Evolutionary conservation across 148 eudicot genomes (phyloP).

Genomic region (Persicaria tinctoria): DNA sequence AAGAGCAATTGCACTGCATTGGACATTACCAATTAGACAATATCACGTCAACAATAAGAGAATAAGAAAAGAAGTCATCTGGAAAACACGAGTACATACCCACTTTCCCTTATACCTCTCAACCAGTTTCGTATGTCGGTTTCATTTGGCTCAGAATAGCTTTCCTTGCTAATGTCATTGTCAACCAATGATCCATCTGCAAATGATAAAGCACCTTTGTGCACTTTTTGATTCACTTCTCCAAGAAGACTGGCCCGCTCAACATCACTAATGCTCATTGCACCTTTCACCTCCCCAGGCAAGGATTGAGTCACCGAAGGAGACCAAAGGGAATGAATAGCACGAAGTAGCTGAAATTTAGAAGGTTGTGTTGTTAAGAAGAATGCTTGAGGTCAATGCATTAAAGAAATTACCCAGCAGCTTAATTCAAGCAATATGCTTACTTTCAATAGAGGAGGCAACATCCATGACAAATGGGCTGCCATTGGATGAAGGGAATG

Average conservation of each 20-base stretch:
- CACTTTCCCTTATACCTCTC: slow-evolving; percentile 92
- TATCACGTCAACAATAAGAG: background rate
- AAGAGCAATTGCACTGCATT: slow-evolving; percentile 5
- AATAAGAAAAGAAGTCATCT: background rate
- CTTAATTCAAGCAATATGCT: slow-evolving; percentile 9
- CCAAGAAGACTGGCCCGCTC: slow-evolving; percentile 81
- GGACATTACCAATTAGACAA: background rate
- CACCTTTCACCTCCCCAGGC: slow-evolving; percentile 85
- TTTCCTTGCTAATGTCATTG: slow-evolving; percentile 54
- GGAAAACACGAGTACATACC: slow-evolving; percentile 46
- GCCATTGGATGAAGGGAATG: slow-evolving; percentile 64
- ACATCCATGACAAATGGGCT: slow-evolving; percentile 90
- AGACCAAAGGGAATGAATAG: slow-evolving; percentile 96
- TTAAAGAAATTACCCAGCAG: background rate
- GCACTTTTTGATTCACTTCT: slow-evolving; percentile 58
- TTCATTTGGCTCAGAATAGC: slow-evolving; percentile 69
- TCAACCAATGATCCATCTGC: slow-evolving; percentile 63
- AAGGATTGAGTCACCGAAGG: slow-evolving; percentile 64
- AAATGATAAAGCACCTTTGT: slow-evolving; percentile 56
- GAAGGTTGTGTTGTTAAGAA: background rate
- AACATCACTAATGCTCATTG: slow-evolving; percentile 74
- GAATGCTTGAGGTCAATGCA: background rate
- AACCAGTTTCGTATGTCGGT: slow-evolving; percentile 86
- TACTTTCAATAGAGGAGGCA: slow-evolving; percentile 96
- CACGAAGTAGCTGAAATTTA: slow-evolving; percentile 73